phyloP scores from a whole-genome alignment of 2,329 filamentous ascomycete genomes.

The Ceratocystis colombiana region DNA sequence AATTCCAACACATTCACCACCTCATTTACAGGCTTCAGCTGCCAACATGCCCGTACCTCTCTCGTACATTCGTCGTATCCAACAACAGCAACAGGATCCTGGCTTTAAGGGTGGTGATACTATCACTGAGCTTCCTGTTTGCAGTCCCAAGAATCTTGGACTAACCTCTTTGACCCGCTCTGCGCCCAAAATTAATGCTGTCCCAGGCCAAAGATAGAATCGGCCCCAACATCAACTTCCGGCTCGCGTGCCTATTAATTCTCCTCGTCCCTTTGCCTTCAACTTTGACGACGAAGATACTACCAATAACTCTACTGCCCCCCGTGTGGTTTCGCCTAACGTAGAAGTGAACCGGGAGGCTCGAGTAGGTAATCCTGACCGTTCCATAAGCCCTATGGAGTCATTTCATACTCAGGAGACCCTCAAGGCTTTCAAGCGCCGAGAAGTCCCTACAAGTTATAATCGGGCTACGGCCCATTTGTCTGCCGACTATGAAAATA shows the following conservation, averaged over 20 bases:
- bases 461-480: background rate
- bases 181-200: conserved; percentile 20
- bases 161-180: conserved; percentile 9
- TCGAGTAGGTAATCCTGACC: background rate
- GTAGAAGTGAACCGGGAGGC: background rate
- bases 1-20: background rate
- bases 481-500: conserved; percentile 1
- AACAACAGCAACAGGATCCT: conserved; percentile 15
- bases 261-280: conserved; percentile 16
- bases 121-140: background rate
- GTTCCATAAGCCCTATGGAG: background rate
- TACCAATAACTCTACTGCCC: background rate
- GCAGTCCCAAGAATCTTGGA: background rate
- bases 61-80: conserved; percentile 18
- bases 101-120: background rate
- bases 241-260: background rate
- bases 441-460: background rate
- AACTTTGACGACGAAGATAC: conserved; percentile 15
- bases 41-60: conserved; percentile 20
- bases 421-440: background rate
- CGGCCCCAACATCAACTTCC: conserved; percentile 20
- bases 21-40: background rate
- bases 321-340: background rate
- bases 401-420: background rate
- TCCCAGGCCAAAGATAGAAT: conserved; percentile 25